Conservation (phyloP, 305 asterid genomes). For the Rubia peregrina region DNA sequence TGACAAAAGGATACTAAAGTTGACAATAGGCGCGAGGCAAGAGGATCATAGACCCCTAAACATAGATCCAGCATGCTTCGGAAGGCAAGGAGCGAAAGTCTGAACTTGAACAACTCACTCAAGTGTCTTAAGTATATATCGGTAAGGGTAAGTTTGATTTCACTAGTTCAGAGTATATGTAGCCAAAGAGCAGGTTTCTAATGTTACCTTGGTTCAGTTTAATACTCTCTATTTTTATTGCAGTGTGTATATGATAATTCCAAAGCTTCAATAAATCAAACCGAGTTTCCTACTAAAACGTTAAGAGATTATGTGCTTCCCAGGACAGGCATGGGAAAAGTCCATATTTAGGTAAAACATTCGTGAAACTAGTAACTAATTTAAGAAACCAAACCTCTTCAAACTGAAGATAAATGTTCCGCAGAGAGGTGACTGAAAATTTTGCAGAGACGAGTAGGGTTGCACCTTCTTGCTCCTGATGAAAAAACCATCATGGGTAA, state of each 20-base stretch:
- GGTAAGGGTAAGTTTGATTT: not conserved
- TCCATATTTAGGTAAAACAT: not conserved
- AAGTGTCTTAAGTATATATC: not conserved
- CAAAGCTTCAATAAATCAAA: not conserved
- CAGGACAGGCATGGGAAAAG: not conserved
- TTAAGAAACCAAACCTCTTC: constrained; percentile 47
- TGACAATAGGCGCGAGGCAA: not conserved
- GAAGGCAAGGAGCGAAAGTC: not conserved
- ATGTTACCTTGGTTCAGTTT: not conserved
- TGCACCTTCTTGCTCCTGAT: constrained; percentile 89
- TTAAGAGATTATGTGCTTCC: not conserved
- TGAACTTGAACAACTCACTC: not conserved
- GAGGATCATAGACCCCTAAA: not conserved
- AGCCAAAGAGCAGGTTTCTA: not conserved
- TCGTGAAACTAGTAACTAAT: not conserved
- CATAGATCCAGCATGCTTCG: not conserved
- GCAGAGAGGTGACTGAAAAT: constrained; percentile 57
- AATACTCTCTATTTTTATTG: not conserved
- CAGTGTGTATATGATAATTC: not conserved
- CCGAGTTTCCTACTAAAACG: not conserved
- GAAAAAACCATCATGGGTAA: constrained; percentile 8
- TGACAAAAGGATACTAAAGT: not conserved
- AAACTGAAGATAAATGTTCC: constrained; percentile 72
- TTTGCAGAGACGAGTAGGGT: constrained; percentile 67
- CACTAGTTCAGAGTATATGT: not conserved